Evolutionary conservation across 106 monocot genomes (phyloP), one percentile per base, ranked within the genome.

Genomic region (Apostasia shenzhenica): DNA sequence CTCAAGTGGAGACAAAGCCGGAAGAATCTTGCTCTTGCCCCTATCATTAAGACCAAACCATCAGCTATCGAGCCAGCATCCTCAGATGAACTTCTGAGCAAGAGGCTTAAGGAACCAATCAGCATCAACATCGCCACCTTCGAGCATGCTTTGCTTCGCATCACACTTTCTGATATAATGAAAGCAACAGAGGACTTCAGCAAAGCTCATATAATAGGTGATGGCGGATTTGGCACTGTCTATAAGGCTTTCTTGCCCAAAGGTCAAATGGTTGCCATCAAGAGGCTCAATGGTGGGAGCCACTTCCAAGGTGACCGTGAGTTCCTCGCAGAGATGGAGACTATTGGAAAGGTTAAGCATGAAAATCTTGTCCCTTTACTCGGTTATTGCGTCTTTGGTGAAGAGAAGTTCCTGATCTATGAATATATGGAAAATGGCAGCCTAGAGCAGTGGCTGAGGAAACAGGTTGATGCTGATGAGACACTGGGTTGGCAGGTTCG

Each of bases 281-380:
- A 91, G 74, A 82, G 90, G 79, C 87, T 91, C 14, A 79, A 72
- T 50, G 79, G 88, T 5, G 83, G 84, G 37, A 66, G 77, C 4
- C 81, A 75, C 39, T 90, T 76, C 51, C 90, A 90, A 57, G 94
- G 87, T n/a, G 88, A 91, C 45, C 74, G 94, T 1, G 91, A 95
- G 59, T 95, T 95, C 75, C 70, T 91, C 44, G 94, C 94, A n/a
- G 94, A 95, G 78, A 91, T 95, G 94, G 94, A 95, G 76, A 95
- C 94, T 0, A 78, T 95, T 54, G 94, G 94, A 9, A 95, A 95
- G 64, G 94, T 95, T 49, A 91, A 86, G 63, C 91, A 95, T 48
- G 68, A 9, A 4, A 85, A 91, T 56, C 73, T 95, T 14, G 94
- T 91, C 2, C 88, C 91, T 1, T 79, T 95, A 58, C 85, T 95